Base-by-base conservation (phyloP, 495 filamentous ascomycete species). In the Penicillium mononematosum region DNA sequence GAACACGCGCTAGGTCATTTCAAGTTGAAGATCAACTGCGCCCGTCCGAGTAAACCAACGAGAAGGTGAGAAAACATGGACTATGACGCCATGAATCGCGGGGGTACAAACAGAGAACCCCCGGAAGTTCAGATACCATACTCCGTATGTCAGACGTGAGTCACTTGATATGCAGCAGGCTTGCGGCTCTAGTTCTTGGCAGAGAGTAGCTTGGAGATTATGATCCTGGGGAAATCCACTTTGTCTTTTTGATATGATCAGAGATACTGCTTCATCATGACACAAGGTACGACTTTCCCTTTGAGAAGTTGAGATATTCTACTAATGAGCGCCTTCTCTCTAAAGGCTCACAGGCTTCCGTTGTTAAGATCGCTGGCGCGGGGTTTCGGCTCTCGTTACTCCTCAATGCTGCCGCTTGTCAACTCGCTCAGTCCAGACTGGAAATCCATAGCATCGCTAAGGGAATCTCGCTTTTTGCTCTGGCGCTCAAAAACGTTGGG, bases 361-460 rank as follows among this genome's bases (percentile, higher is more conserved):
- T 78, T 41, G 60, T 70, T 25, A 63, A 62, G 14, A 70, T 75
- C 41, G 73, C 76, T 4, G 74, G 76, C 24, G 70, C 71, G 14
- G 76, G 76, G 34, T 71, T 76, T 44, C 70, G 76, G 22, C 75
- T 79, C 8, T 76, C 76, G 7, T 63, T 78, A 20, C 59, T 77
- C 19, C 63, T 79, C 1, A 77, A 79, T 48, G 75, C 72, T 3
- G 76, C 78, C 6, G 75, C 69, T 38, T 70, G 69, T 44, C 68
- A 75, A 51, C 68, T 77, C 19, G 72, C 77, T 8, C 73, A 71
- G 49, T 74, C 75, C 4, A 68, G 72, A n/a, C 59, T 72, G 17
- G 75, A 79, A 38, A 76, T 79, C 22, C 74, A 77, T 53, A 75
- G 66, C 38, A 77, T 79, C 34, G 73, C 76, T n/a, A 78, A 72